Conservation (phyloP, 441 rosid genomes). For the Macaranga tanarius region DNA sequence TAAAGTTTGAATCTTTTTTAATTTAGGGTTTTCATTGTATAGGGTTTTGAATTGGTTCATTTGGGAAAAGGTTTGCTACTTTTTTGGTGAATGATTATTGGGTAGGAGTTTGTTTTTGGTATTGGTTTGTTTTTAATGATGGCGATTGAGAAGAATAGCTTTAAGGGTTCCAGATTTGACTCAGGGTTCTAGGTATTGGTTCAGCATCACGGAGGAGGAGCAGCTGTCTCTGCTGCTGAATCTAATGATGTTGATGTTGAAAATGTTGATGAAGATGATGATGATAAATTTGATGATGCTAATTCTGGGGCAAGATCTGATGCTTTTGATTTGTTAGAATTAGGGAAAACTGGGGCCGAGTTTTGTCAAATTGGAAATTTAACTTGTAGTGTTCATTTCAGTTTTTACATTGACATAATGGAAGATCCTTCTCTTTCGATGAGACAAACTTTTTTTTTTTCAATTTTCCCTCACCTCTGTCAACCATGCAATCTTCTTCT, state of each 20-base stretch:
- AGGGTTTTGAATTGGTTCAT: conserved; percentile 39
- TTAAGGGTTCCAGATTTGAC: conserved; percentile 75
- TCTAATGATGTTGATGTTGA: conserved; percentile 78
- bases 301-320: conserved; percentile 99
- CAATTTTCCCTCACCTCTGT: no score
- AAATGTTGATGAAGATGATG: conserved; percentile 72
- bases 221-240: conserved; percentile 45
- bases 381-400: conserved; percentile 85
- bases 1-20: conserved; percentile 23
- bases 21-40: conserved; percentile 22
- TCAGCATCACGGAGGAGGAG: conserved; percentile 44
- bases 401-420: no score
- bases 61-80: conserved; percentile 2
- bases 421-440: no score
- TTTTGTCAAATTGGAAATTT: conserved; percentile 80
- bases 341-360: conserved; percentile 88
- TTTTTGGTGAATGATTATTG: conserved; percentile 1
- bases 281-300: conserved; percentile 80
- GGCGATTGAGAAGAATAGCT: conserved; percentile 97
- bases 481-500: no score
- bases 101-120: not conserved
- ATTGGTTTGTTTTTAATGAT: conserved; percentile 29
- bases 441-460: no score
- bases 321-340: conserved; percentile 92
- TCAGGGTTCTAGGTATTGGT: conserved; percentile 72